Base-by-base conservation (phyloP, 495 filamentous ascomycete genomes). In the Aspergillus hancockii region DNA sequence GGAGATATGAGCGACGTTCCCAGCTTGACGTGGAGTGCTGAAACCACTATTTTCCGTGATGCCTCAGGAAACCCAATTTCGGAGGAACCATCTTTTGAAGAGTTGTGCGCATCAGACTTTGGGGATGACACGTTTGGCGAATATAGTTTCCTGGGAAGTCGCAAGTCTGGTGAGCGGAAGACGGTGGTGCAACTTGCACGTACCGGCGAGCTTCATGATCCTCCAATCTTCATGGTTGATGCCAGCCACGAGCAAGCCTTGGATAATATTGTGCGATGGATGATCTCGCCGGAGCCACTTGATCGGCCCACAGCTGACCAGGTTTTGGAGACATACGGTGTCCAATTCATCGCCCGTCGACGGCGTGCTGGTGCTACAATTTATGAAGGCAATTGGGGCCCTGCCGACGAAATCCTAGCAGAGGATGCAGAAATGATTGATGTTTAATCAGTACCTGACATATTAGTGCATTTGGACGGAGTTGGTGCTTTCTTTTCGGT, bases 341-440 rank as follows among this genome's bases (percentile, higher is more conserved):
- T 94, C 23, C 80, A 79, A 58, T 98, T 95, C 87, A 88, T 91
- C 19, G 82, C 82, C 55, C 68, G 70, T 49, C 86, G 92, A 59
- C 86, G 90, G 34, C 85, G 86, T 47, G 90, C 91, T 23, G 90
- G 90, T 28, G 95, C 95, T 22, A 95, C 90, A 10, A 86, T 97
- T 52, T 98, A 87, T 61, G 94, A 98, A 76, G 95, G 94, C 63
- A 92, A 91, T 69, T 98, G 91, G 90, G 94, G 94, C 1, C 94
- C 93, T 40, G 85, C 85, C 12, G 88, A 91, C 60, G 82, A 88
- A 57, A 79, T 90, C 28, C 75, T 90, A 60, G 79, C 77, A n/a
- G 83, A 85, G 68, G 86, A 89, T 73, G 80, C 84, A 49, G 87
- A 89, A 69, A 90, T 90, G 86, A 85, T 88, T 68, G 88, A 90